phyloP scores from a whole-genome alignment of 257 asterid genomes.

The Mitragyna speciosa region DNA sequence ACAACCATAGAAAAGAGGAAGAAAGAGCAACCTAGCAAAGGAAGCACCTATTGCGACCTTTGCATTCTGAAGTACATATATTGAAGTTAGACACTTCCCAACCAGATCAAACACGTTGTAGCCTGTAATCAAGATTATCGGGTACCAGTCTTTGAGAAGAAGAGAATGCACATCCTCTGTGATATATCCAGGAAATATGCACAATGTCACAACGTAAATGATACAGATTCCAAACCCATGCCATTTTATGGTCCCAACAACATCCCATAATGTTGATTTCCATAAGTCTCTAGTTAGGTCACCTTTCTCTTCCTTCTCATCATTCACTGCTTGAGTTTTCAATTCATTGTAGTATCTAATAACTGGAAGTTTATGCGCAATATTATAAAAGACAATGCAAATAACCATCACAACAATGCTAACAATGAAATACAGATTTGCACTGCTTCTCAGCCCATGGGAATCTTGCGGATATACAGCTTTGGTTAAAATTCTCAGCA shows the following conservation, averaged over 20 bases:
- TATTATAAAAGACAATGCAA: slow-evolving; percentile 68
- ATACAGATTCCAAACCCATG: slow-evolving; percentile 57
- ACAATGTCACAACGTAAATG: slow-evolving; percentile 72
- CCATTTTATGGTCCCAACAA: slow-evolving; percentile 81
- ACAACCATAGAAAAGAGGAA: slow-evolving; percentile 81
- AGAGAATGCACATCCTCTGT: slow-evolving; percentile 93
- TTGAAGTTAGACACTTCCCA: slow-evolving; percentile 68
- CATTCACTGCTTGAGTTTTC: slow-evolving; percentile 58
- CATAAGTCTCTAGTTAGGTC: slow-evolving; percentile 58
- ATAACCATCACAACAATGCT: slow-evolving; percentile 65
- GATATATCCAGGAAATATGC: slow-evolving; percentile 85
- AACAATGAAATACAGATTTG: slow-evolving; percentile 80
- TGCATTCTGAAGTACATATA: slow-evolving; percentile 58
- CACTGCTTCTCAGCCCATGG: slow-evolving; percentile 78
- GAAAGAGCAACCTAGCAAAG: slow-evolving; percentile 69
- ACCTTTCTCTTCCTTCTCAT: slow-evolving; percentile 73
- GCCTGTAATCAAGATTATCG: slow-evolving; percentile 67
- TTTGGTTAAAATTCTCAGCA: slow-evolving; percentile 71
- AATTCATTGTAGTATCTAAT: slow-evolving; percentile 65
- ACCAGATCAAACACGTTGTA: slow-evolving; percentile 79
- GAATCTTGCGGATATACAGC: slow-evolving; percentile 81
- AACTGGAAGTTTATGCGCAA: slow-evolving; percentile 78
- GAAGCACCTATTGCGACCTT: slow-evolving; percentile 63
- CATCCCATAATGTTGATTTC: slow-evolving; percentile 69
- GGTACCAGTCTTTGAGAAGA: slow-evolving; percentile 83